Base-by-base conservation (phyloP, 257 asterid genomes). In the Plectranthus barbatus region DNA sequence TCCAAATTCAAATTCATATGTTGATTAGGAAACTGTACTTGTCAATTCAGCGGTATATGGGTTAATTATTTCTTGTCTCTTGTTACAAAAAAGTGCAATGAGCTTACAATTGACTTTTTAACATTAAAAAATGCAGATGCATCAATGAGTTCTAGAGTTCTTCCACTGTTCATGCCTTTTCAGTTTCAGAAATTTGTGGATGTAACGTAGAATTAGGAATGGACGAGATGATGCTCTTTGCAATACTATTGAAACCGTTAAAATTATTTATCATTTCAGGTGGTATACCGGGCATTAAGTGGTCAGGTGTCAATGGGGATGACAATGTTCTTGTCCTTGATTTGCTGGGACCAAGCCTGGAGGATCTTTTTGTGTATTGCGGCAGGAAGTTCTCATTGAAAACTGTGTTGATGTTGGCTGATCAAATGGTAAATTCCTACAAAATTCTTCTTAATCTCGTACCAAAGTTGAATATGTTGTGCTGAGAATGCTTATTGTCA, bases 301-400 rank as follows among this genome's bases (percentile, higher is more conserved):
- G 98, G 98, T 88, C 95, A 59, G 98, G 98, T 29, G 87, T 88
- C 56, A 93, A 86, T 74, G 86, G 88, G 48, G 98, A 86, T 6
- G 98, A 91, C 82, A 91, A 91, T 69, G 85, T 76, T 69, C 88
- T 91, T 47, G 94, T 88, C 78, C 80, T 91, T 29, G 96, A 91
- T 78, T 84, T 91, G 65, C 77, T 91, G 49, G 96, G 96, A 48
- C 98, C 98, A 4, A 88, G 96, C 75, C 95, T 91, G 42, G 98
- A 91, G 77, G 98, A 91, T 72, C 95, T 91, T 56, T 91, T 88
- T 65, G 96, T 86, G 76, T 91, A 91, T 64, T 86, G 95, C 78
- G 91, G 93, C 67, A 77, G 98, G 77, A 91, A 88, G 80, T 85
- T 91, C 68, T 81, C 96, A 3, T 73, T 88, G 84, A 88, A 91